Percentiles rank a stretch among this genome's conserved stretches.
These are phyloP conservation scores for Escallonia rubra DNA, from an alignment of 129 eudicot species.

Conservation along the genomic window DNA sequence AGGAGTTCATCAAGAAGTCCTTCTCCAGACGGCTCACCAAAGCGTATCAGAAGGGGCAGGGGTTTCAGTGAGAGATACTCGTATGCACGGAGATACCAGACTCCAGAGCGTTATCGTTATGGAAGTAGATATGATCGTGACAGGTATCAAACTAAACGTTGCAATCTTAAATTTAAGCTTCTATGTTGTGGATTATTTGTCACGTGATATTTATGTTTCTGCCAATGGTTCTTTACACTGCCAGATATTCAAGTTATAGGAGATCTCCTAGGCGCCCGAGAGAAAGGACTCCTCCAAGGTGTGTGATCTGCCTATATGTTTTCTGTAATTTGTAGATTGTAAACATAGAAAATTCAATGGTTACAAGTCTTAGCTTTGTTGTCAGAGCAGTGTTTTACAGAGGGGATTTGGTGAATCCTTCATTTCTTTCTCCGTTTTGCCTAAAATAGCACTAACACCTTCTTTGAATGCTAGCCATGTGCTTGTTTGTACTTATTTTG, in stretches of 20 bases:
- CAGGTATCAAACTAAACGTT: constrained; percentile 38
- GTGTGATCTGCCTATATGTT: constrained; percentile 9
- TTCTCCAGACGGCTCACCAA: constrained; percentile 81
- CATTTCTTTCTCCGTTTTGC: no score
- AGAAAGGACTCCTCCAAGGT: constrained; percentile 95
- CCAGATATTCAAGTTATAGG: constrained; percentile 68
- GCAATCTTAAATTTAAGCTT: neutral
- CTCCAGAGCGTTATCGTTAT: constrained; percentile 85
- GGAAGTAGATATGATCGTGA: constrained; percentile 79
- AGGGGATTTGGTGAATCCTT: no score
- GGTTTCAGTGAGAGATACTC: constrained; percentile 92
- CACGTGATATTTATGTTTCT: neutral
- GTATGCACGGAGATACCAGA: constrained; percentile 76
- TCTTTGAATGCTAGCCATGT: no score
- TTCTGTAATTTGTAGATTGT: neutral
- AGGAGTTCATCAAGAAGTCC: constrained; percentile 77
- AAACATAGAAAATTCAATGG: neutral
- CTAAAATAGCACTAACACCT: no score
- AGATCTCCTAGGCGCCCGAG: constrained; percentile 81
- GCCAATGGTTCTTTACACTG: neutral
- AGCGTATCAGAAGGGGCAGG: constrained; percentile 84
- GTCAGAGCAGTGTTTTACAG: neutral
- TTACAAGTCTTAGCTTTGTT: neutral
- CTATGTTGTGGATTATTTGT: neutral
- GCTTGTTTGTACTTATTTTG: no score